Percentiles rank a stretch among this genome's conserved stretches.
phyloP scores from a whole-genome alignment of 495 filamentous ascomycete species.

The Staphylotrichum longicolle region DNA sequence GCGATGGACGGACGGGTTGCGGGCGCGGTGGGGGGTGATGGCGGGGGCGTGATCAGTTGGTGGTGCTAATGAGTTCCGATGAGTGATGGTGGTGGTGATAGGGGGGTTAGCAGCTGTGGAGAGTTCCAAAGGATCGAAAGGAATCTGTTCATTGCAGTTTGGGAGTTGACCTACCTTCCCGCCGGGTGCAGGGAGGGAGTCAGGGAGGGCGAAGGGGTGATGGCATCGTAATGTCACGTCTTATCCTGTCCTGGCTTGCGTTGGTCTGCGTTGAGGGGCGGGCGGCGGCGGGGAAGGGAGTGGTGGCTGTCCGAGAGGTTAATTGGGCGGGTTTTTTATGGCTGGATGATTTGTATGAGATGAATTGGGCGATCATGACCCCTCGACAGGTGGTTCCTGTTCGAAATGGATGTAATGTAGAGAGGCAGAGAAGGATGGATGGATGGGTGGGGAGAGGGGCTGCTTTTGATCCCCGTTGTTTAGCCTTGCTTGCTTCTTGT shows the following conservation, averaged over 20 bases:
- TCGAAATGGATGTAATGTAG: too few species aligned
- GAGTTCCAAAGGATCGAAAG: too few species aligned
- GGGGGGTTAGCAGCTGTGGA: background rate
- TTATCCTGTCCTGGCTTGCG: background rate
- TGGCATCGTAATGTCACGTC: constrained; percentile 10
- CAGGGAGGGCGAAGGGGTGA: background rate
- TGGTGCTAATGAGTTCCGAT: too few species aligned
- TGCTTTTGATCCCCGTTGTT: too few species aligned
- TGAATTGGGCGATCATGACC: background rate
- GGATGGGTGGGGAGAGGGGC: background rate
- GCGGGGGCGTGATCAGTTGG: constrained; percentile 11
- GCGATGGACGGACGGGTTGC: constrained; percentile 83
- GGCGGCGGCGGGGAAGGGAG: too few species aligned
- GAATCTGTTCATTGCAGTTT: too few species aligned
- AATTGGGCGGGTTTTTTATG: background rate
- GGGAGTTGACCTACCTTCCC: too few species aligned
- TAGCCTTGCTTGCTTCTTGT: too few species aligned
- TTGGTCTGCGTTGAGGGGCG: too few species aligned
- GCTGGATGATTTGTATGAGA: constrained; percentile 2
- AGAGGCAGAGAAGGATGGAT: background rate
- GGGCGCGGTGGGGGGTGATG: constrained; percentile 63
- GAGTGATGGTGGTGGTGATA: background rate
- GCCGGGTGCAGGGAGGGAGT: too few species aligned
- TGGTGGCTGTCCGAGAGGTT: too few species aligned
- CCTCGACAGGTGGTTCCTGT: too few species aligned